Conservation (phyloP, 208 protist species). For the Leishmania amazonensis region DNA sequence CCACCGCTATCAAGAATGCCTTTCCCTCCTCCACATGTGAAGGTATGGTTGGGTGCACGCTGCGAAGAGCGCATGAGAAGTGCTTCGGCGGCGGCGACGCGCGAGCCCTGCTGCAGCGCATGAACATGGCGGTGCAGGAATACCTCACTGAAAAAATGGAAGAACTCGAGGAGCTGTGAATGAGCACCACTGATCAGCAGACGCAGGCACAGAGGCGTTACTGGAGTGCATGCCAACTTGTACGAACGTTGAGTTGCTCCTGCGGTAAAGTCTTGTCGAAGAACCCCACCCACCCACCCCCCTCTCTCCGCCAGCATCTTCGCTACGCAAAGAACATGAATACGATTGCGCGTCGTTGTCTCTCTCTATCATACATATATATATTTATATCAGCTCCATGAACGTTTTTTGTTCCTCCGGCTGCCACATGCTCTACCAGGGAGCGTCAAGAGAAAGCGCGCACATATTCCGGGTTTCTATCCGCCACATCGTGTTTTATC, state of each 20-base stretch:
- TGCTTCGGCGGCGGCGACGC: constrained; percentile 44
- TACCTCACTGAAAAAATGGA: constrained; percentile 32
- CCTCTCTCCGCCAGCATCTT: background rate
- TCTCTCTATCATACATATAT: background rate
- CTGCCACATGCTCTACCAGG: background rate
- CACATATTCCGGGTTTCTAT: background rate
- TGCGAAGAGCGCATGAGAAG: constrained; percentile 36
- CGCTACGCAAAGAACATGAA: background rate
- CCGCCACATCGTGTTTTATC: background rate
- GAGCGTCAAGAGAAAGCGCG: background rate
- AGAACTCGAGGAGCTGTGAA: constrained; percentile 21
- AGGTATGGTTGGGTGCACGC: constrained; percentile 51
- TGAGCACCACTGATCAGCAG: background rate
- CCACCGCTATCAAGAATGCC: constrained; percentile 26
- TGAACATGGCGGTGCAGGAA: constrained; percentile 33
- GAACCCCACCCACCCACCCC: background rate
- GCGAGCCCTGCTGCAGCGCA: constrained; percentile 33
- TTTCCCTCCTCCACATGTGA: constrained; percentile 52
- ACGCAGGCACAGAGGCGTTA: background rate
- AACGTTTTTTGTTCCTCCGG: background rate
- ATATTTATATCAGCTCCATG: background rate
- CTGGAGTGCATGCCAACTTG: background rate
- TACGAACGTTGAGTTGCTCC: background rate
- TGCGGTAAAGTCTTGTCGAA: background rate
- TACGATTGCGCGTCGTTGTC: background rate